A percentile compares a stretch with the other conserved stretches of the same genome.
Conservation (phyloP, 1,139 yeast species). For the Kazachstania sp. region DNA sequence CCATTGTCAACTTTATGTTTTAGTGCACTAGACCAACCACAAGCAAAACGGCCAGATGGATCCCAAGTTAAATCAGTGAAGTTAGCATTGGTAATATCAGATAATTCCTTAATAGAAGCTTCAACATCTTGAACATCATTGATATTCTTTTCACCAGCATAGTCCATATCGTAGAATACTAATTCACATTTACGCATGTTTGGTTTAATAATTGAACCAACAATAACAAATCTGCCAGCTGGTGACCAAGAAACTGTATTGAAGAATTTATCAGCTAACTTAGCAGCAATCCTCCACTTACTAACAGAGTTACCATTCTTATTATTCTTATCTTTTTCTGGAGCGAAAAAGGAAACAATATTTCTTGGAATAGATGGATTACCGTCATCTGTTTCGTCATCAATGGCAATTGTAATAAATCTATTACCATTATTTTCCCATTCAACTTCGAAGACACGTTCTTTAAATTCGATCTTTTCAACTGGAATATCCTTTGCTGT, state of each 20-base stretch:
- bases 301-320: conserved; percentile 31
- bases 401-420: conserved; percentile 65
- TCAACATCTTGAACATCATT: conserved; percentile 31
- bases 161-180: conserved; percentile 82
- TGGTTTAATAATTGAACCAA: conserved; percentile 61
- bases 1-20: conserved; percentile 84
- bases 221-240: conserved; percentile 78
- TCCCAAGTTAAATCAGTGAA: conserved; percentile 90
- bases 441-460: conserved; percentile 76
- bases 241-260: conserved; percentile 88
- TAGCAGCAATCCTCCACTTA: conserved; percentile 52
- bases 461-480: conserved; percentile 88
- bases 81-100: conserved; percentile 60
- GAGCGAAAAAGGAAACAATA: conserved; percentile 71
- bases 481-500: conserved; percentile 89
- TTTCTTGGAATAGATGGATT: conserved; percentile 69
- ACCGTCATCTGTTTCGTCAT: conserved; percentile 44
- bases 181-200: conserved; percentile 48
- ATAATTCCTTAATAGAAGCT: conserved; percentile 56
- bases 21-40: conserved; percentile 85
- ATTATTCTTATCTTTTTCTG: conserved; percentile 42
- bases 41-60: conserved; percentile 85
- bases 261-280: conserved; percentile 53
- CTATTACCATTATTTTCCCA: conserved; percentile 96
- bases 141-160: conserved; percentile 52